These are phyloP conservation scores for Camellia granthamiana DNA, from an alignment of 148 eudicot species.

Conservation along the genomic window DNA sequence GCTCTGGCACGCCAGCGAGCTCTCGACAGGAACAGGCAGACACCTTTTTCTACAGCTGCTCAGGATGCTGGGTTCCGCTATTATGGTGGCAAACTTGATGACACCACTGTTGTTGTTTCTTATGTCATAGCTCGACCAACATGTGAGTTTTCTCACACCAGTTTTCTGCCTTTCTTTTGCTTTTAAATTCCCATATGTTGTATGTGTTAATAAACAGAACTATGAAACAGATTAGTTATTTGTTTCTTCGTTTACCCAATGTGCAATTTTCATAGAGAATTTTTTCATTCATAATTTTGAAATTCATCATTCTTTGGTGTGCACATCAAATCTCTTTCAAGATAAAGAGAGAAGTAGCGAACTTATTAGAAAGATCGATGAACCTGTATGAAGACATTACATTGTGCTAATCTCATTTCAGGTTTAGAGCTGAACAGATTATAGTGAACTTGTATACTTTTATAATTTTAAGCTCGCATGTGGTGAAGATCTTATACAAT, in stretches of 20 bases:
- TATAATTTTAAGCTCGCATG: too few relatives aligned
- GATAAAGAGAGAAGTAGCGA: neutral
- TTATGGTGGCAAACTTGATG: conserved; percentile 89
- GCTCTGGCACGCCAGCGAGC: conserved; percentile 61
- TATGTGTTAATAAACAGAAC: neutral
- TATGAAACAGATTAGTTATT: neutral
- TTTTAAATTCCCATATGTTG: conserved; percentile 1
- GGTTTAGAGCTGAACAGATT: too few relatives aligned
- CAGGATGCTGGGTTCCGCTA: conserved; percentile 71
- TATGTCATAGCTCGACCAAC: conserved; percentile 32
- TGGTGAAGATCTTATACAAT: too few relatives aligned
- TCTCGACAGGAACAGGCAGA: conserved; percentile 43
- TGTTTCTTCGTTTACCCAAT: neutral
- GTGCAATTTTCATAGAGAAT: too few relatives aligned
- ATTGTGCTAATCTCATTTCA: too few relatives aligned
- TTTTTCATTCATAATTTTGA: neutral
- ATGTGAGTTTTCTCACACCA: conserved; percentile 11
- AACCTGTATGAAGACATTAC: too few relatives aligned
- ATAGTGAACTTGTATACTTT: too few relatives aligned
- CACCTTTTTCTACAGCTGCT: conserved; percentile 81
- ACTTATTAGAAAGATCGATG: too few relatives aligned
- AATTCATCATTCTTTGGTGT: neutral
- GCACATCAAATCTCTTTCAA: neutral
- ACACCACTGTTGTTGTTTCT: conserved; percentile 79
- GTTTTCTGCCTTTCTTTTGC: conserved; percentile 14